Percentiles rank a stretch among this genome's conserved stretches.
Conservation (phyloP, 2,329 filamentous ascomycete genomes). For the Pseudogymnoascus sp. region DNA sequence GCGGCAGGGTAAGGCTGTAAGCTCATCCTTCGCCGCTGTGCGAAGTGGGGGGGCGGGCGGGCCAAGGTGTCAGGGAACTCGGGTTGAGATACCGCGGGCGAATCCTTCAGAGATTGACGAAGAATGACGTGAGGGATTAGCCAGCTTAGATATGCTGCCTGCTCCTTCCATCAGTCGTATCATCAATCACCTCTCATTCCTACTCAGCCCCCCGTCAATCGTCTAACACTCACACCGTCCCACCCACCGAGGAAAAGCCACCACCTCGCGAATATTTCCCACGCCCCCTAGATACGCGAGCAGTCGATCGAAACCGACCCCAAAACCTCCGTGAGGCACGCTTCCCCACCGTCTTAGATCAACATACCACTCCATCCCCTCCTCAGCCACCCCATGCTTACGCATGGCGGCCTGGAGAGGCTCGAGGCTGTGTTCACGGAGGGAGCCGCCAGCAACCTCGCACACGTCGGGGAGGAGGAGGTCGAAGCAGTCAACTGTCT, state of each 20-base stretch:
- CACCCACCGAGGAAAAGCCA: conserved; percentile 56
- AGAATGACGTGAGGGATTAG: neutral
- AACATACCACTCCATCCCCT: conserved; percentile 58
- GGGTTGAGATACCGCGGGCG: neutral
- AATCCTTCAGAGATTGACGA: neutral
- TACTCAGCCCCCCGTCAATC: neutral
- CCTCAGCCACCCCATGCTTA: conserved; percentile 40
- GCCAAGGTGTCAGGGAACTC: neutral
- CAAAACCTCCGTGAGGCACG: conserved; percentile 65
- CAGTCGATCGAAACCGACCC: conserved; percentile 62
- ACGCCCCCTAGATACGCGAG: conserved; percentile 58
- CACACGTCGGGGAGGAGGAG: conserved; percentile 59
- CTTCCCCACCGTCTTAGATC: conserved; percentile 62
- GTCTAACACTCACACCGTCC: conserved; percentile 31
- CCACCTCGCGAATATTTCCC: conserved; percentile 57
- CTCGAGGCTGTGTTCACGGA: conserved; percentile 58
- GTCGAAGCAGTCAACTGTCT: conserved; percentile 63
- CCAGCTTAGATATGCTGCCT: neutral
- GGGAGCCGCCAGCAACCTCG: conserved; percentile 61
- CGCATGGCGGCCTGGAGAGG: conserved; percentile 53
- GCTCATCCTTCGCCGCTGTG: neutral
- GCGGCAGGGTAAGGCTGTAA: neutral
- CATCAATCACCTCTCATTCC: neutral
- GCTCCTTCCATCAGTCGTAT: neutral
- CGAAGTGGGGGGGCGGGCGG: neutral